Base-by-base conservation (phyloP, 2,329 filamentous ascomycete species). In the Teratosphaeria nubilosa region DNA sequence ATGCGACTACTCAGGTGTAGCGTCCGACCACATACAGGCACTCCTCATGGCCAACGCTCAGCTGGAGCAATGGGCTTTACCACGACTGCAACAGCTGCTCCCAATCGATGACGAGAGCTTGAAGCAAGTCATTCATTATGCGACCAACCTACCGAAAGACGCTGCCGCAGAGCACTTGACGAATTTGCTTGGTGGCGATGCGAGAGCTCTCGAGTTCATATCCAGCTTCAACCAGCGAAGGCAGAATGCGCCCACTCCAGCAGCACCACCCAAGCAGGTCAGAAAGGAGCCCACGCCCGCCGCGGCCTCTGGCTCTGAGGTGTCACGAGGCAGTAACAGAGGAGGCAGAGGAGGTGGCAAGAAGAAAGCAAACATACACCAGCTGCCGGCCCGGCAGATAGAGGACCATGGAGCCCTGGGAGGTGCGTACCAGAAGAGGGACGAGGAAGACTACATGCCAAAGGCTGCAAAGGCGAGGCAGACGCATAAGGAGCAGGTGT, bases 51-150 rank as follows among this genome's bases (percentile, higher is more conserved):
- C 67, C 5, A 53, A 56, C 32, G 57, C 67, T 27, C 22, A 55
- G 22, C 57, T 72, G 25, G 61, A 68, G 25, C 56, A 63, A 13
- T 86, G 84, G 84, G 84, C 84, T 30, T 67, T 85, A 48, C 79
- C 86, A 54, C 89, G 91, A 69, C 82, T 99, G 7, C 85, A 86
- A 25, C 84, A 84, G 69, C 80, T 99, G 16, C 80, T 99, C 0
- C 90, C 91, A 7, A 79, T 97, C 11, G 91, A 95, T 37, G 85
- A 95, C 37, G 85, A 88, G 13, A 91, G 92, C 48, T 78, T 97
- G 32, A 83, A 85, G 68, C 90, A 97, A 70, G 82, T 96, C 51
- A 79, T 97, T 64, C 84, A 89, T 53, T 96, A 96, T 72, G 85
- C 89, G 2, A 78, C 83, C 37, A 87, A 85, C 0, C 80, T 97